Evolutionary conservation across 202 grass and related monocot species (phyloP).

Genomic region (Setaria viridis): DNA sequence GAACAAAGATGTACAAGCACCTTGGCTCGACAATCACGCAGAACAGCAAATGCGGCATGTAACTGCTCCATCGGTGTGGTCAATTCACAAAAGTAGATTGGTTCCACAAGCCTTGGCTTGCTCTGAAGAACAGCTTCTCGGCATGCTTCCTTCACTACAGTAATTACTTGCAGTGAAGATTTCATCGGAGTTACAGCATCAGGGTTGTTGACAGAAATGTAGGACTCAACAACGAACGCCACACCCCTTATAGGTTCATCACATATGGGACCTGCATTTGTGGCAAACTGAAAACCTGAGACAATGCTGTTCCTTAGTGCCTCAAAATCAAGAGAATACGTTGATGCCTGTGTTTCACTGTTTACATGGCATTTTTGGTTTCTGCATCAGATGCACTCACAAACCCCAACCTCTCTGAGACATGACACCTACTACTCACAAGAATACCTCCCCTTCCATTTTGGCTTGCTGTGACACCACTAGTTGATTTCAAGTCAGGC

Average conservation of each 20-base stretch:
- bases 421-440: constrained; percentile 67
- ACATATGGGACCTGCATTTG: constrained; percentile 81
- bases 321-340: constrained; percentile 57
- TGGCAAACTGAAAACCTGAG: constrained; percentile 90
- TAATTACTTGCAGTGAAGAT: constrained; percentile 90
- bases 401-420: constrained; percentile 83
- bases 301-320: constrained; percentile 74
- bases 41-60: constrained; percentile 71
- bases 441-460: constrained; percentile 60
- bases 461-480: constrained; percentile 33
- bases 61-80: constrained; percentile 80
- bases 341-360: not conserved
- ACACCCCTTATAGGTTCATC: constrained; percentile 94
- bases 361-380: constrained; percentile 38
- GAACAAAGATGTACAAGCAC: constrained; percentile 78
- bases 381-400: constrained; percentile 49
- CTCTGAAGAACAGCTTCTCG: constrained; percentile 76
- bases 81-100: constrained; percentile 94
- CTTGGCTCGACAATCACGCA: constrained; percentile 75
- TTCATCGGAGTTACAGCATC: constrained; percentile 64
- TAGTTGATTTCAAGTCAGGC: constrained; percentile 58
- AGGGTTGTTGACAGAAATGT: constrained; percentile 70
- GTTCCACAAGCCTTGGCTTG: constrained; percentile 89
- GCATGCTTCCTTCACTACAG: constrained; percentile 90
- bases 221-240: constrained; percentile 77